phyloP scores from a whole-genome alignment of 805 yeast genomes.

The Cyberlindnera veronae region DNA sequence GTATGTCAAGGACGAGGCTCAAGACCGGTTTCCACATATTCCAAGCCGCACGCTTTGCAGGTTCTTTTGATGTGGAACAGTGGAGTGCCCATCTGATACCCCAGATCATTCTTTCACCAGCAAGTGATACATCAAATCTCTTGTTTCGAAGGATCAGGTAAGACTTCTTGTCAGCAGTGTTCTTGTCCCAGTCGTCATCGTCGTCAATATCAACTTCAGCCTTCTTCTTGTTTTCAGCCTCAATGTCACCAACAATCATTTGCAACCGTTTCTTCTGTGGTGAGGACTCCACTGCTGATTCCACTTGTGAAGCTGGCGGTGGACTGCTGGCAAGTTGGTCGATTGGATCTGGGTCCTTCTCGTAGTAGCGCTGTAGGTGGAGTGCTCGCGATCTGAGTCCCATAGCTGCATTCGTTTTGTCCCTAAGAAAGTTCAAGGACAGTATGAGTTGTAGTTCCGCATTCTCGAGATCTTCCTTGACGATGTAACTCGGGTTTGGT shows the following conservation, averaged over 20 bases:
- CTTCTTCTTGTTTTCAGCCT: neutral
- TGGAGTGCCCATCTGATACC: conserved; percentile 31
- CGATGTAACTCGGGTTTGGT: conserved; percentile 4
- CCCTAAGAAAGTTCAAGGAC: conserved; percentile 13
- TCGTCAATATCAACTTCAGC: conserved; percentile 3
- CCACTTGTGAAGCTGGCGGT: neutral
- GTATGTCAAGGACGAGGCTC: conserved; percentile 17
- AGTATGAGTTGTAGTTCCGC: conserved; percentile 11
- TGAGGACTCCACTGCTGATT: neutral
- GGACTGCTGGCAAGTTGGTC: conserved; percentile 1
- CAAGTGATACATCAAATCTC: conserved; percentile 25
- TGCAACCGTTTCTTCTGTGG: neutral
- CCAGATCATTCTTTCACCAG: conserved; percentile 24
- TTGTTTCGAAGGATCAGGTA: conserved; percentile 24
- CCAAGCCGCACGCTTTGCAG: conserved; percentile 15
- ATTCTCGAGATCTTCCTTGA: conserved; percentile 14
- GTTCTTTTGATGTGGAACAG: conserved; percentile 22
- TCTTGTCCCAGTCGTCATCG: conserved; percentile 10
- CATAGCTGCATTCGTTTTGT: neutral
- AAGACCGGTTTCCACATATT: conserved; percentile 24
- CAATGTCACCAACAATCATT: conserved; percentile 13
- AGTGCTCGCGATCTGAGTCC: conserved; percentile 13
- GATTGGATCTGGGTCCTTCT: conserved; percentile 1
- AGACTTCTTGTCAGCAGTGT: conserved; percentile 18
- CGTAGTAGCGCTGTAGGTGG: conserved; percentile 14